Percentiles rank a stretch among this genome's conserved stretches.
phyloP scores from a whole-genome alignment of 2,329 filamentous ascomycete species.

The Aspergillus phoenicis region DNA sequence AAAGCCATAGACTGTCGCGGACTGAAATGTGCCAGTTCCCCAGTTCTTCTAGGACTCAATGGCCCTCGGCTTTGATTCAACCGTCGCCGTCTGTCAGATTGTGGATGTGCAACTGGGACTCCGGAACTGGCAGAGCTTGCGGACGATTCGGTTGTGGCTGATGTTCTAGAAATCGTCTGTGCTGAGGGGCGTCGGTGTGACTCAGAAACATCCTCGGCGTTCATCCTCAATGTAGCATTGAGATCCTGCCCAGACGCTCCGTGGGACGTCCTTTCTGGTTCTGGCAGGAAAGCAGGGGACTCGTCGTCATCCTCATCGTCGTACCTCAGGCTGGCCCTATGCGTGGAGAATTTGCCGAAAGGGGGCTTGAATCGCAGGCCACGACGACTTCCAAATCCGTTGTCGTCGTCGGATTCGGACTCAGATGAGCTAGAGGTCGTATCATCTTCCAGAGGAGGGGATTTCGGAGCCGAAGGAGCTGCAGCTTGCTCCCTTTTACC shows the following conservation, averaged over 20 bases:
- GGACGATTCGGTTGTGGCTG: conserved; percentile 33
- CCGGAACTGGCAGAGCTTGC: conserved; percentile 44
- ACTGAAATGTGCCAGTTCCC: conserved; percentile 52
- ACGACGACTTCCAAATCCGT: conserved; percentile 23
- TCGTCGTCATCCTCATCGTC: conserved; percentile 50
- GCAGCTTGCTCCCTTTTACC: conserved; percentile 30
- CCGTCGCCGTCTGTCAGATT: conserved; percentile 23
- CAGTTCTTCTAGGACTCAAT: conserved; percentile 50
- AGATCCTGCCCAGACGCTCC: conserved; percentile 38
- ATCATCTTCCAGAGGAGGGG: conserved; percentile 39
- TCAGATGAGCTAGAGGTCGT: conserved; percentile 35
- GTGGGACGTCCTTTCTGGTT: conserved; percentile 19
- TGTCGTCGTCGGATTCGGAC: conserved; percentile 36
- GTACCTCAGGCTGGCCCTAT: conserved; percentile 35
- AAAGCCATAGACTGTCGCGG: conserved; percentile 44
- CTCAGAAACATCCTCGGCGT: conserved; percentile 31
- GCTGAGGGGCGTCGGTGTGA: conserved; percentile 33
- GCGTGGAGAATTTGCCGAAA: conserved; percentile 44
- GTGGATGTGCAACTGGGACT: conserved; percentile 28
- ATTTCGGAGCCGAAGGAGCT: conserved; percentile 27
- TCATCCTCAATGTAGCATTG: conserved; percentile 45
- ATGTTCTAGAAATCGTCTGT: conserved; percentile 22
- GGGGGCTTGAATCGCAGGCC: conserved; percentile 39
- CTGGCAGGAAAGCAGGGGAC: conserved; percentile 49
- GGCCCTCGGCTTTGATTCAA: conserved; percentile 19